Conservation (phyloP, 345 rosid genomes). For the Eucalyptus tenuipes region DNA sequence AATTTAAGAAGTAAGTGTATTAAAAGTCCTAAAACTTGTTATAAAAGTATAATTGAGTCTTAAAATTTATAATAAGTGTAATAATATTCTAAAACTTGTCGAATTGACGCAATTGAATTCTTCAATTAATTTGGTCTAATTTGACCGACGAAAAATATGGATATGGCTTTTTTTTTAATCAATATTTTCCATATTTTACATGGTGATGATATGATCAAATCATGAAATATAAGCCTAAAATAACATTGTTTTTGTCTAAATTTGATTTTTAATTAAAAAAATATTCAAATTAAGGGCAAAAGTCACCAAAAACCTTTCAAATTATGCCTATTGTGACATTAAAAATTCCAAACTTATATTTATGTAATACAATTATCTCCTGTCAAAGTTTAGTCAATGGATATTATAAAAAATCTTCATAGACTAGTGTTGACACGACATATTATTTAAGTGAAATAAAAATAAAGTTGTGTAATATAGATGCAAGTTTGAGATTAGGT, state of each 20-base stretch:
- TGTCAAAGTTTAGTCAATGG: background rate
- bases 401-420: background rate
- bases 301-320: too few species aligned
- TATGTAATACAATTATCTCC: too few species aligned
- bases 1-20: background rate
- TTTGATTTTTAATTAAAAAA: background rate
- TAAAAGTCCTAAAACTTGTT: background rate
- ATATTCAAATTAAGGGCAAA: too few species aligned
- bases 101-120: background rate
- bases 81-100: too few species aligned
- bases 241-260: too few species aligned
- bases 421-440: background rate
- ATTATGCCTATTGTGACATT: background rate
- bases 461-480: background rate
- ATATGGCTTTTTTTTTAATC: too few species aligned
- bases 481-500: background rate
- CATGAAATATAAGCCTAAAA: too few species aligned
- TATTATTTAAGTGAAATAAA: background rate
- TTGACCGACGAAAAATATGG: background rate
- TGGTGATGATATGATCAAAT: background rate
- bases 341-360: fast-evolving
- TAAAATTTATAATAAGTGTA: background rate
- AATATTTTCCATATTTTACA: fast-evolving
- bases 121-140: background rate
- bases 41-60: too few species aligned